Conservation (phyloP, 2,329 filamentous ascomycete species). For the Rasamsonia emersonii region DNA sequence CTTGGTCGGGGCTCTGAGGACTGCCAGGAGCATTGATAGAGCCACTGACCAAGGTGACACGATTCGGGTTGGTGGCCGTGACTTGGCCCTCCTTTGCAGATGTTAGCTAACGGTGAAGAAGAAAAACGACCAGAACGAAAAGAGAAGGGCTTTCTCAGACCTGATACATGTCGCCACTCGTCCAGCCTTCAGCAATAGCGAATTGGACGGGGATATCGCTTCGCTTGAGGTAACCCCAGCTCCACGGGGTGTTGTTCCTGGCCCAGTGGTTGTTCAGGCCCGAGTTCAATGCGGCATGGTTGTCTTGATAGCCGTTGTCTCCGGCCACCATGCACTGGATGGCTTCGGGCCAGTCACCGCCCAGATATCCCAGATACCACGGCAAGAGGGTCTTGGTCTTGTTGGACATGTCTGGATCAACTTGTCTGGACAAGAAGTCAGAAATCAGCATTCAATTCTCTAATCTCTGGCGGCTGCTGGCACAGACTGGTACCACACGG, state of each 20-base stretch:
- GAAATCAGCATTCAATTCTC: neutral
- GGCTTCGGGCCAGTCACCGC: conserved; percentile 40
- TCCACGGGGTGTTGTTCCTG: conserved; percentile 45
- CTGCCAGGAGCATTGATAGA: conserved; percentile 44
- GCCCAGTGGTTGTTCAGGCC: conserved; percentile 49
- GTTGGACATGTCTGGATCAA: conserved; percentile 28
- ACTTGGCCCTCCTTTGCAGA: conserved; percentile 34
- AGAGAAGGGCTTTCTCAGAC: conserved; percentile 15
- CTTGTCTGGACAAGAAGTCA: conserved; percentile 18
- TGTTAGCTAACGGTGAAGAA: neutral
- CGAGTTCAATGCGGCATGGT: conserved; percentile 44
- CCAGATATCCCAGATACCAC: conserved; percentile 49
- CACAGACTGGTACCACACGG: conserved; percentile 43
- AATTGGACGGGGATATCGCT: conserved; percentile 48
- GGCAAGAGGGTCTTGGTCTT: conserved; percentile 39
- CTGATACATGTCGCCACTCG: conserved; percentile 50
- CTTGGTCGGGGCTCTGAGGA: conserved; percentile 34
- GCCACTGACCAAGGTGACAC: conserved; percentile 44
- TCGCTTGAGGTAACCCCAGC: conserved; percentile 44
- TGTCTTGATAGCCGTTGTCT: conserved; percentile 44
- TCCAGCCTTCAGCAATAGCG: conserved; percentile 47
- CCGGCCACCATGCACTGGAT: conserved; percentile 49
- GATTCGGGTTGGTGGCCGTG: conserved; percentile 46
- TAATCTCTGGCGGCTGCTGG: neutral
- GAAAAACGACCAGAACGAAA: too few relatives aligned